A percentile compares a stretch with the other conserved stretches of the same genome.
phyloP scores from a whole-genome alignment of 2,329 filamentous ascomycete genomes.

The Sarocladium brachiariae region DNA sequence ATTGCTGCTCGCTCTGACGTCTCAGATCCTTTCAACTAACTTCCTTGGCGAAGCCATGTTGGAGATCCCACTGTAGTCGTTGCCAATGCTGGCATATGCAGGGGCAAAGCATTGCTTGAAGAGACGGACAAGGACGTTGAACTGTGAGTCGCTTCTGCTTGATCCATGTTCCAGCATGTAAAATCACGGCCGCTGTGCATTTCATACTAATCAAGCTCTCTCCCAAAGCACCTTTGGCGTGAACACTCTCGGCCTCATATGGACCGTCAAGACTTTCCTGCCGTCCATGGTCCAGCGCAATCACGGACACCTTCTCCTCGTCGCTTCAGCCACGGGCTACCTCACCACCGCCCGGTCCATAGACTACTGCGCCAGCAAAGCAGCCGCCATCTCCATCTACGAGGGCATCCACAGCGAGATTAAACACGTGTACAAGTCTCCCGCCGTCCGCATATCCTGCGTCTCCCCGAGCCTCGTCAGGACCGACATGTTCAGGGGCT shows the following conservation, averaged over 20 bases:
- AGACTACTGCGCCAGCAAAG: slow-evolving; percentile 63
- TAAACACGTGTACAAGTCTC: slow-evolving; percentile 52
- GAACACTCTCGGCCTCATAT: slow-evolving; percentile 63
- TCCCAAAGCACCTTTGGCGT: slow-evolving; percentile 58
- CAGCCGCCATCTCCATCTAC: slow-evolving; percentile 60
- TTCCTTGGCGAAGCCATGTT: slow-evolving; percentile 36
- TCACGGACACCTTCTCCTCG: slow-evolving; percentile 68
- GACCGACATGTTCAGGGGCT: slow-evolving; percentile 1
- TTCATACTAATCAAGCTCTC: too few relatives aligned
- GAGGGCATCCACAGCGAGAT: slow-evolving; percentile 57
- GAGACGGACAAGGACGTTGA: slow-evolving; percentile 16
- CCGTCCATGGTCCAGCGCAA: slow-evolving; percentile 55
- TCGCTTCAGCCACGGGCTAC: slow-evolving; percentile 59
- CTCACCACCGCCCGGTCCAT: slow-evolving; percentile 55
- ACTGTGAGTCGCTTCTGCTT: background rate
- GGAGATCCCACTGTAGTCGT: slow-evolving; percentile 64
- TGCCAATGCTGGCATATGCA: slow-evolving; percentile 64
- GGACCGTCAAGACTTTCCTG: slow-evolving; percentile 58
- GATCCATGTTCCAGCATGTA: too few relatives aligned
- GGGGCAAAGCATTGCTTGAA: slow-evolving; percentile 55
- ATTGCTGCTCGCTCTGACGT: background rate
- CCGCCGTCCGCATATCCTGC: slow-evolving; percentile 48
- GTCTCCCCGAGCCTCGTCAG: slow-evolving; percentile 2
- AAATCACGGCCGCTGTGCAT: too few relatives aligned
- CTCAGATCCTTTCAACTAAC: background rate